Percentiles rank a stretch among this genome's conserved stretches.
Evolutionary conservation across 768 basidiomycete genomes (phyloP).

Genomic region (Postia placenta): DNA sequence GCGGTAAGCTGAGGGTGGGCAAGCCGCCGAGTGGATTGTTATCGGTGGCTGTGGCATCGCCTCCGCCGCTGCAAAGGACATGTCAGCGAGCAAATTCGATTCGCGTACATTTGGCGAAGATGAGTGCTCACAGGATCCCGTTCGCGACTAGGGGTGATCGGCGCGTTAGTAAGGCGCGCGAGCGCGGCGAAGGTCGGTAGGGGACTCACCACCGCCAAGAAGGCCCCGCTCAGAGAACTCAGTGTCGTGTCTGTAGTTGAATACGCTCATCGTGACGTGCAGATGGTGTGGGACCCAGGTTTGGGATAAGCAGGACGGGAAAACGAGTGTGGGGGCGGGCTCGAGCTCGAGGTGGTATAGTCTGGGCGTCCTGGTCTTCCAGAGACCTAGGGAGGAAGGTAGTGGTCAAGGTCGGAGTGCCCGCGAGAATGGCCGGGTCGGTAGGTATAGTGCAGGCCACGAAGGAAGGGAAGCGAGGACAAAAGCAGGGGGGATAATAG

Average conservation of each 20-base stretch:
- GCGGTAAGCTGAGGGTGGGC: not conserved
- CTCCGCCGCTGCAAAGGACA: not conserved
- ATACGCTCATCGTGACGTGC: not conserved
- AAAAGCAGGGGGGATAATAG: constrained; percentile 7
- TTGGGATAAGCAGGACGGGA: not conserved
- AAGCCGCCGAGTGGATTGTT: constrained; percentile 2
- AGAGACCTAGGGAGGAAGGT: constrained; percentile 12
- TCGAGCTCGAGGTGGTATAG: not conserved
- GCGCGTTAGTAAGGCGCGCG: too few relatives aligned
- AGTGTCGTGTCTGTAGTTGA: constrained; percentile 11
- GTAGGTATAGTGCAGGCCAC: not conserved
- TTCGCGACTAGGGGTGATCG: constrained; percentile 2
- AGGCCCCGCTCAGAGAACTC: constrained; percentile 19
- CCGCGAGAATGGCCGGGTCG: not conserved
- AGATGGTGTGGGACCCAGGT: not conserved
- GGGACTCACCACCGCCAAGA: constrained; percentile 22
- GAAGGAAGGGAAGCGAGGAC: constrained; percentile 6
- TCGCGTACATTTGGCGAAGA: constrained; percentile 1
- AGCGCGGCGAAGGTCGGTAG: too few relatives aligned
- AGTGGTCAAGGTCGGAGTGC: constrained; percentile 1
- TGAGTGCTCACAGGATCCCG: constrained; percentile 20
- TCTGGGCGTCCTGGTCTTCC: constrained; percentile 13
- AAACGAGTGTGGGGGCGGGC: not conserved
- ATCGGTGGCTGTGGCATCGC: not conserved
- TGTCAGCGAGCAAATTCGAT: constrained; percentile 8